Conservation (phyloP, 768 basidiomycete genomes). For the Grammothele lineata region DNA sequence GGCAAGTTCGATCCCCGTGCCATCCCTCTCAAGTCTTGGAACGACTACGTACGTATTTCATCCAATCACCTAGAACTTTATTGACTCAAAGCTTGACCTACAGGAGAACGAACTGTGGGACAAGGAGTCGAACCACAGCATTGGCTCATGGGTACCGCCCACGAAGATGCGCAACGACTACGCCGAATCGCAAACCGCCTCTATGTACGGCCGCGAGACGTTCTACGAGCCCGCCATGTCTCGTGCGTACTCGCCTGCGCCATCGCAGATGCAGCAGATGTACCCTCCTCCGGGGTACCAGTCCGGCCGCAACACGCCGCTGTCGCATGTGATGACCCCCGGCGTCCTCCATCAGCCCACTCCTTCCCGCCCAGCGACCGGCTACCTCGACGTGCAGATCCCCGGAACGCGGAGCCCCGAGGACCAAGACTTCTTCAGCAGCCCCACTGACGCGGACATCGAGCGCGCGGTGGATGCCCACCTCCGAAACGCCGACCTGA, state of each 20-base stretch:
- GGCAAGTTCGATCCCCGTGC: conserved; percentile 93
- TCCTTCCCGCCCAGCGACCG: conserved; percentile 68
- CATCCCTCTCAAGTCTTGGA: conserved; percentile 97
- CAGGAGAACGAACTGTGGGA: conserved; percentile 97
- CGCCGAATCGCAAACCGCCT: conserved; percentile 72
- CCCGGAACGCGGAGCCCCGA: conserved; percentile 52
- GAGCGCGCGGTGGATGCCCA: conserved; percentile 71
- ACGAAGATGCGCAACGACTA: conserved; percentile 68
- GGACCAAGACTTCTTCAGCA: conserved; percentile 41
- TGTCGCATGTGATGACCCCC: conserved; percentile 14
- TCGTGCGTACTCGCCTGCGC: conserved; percentile 66
- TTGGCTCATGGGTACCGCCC: conserved; percentile 89
- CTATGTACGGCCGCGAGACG: conserved; percentile 84
- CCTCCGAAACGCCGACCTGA: conserved; percentile 76
- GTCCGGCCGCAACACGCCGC: conserved; percentile 69
- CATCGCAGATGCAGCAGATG: conserved; percentile 52
- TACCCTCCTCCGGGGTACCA: conserved; percentile 65
- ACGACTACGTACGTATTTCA: conserved; percentile 69
- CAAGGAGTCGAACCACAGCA: conserved; percentile 93
- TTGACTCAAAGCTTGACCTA: background rate
- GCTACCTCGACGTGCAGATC: conserved; percentile 72
- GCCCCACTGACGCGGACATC: conserved; percentile 66
- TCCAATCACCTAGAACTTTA: background rate
- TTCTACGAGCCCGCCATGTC: conserved; percentile 66
- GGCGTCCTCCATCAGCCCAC: conserved; percentile 52